These are phyloP conservation scores for Nannochloris sp. DNA, from an alignment of 139 green algal genomes.

Conservation along the genomic window DNA sequence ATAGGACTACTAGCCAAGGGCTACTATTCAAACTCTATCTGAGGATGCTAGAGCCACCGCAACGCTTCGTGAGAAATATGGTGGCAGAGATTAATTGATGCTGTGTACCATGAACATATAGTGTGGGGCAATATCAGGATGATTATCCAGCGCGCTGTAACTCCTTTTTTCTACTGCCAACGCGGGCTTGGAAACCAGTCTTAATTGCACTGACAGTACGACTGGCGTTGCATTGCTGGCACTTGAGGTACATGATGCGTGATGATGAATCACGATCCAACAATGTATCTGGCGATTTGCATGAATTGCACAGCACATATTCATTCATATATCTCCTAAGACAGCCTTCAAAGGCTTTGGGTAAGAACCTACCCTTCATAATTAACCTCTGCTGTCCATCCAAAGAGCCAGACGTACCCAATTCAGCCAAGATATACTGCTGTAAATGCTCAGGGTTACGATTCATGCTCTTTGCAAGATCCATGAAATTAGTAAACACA, in stretches of 20 bases:
- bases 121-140: neutral
- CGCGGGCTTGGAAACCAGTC: constrained; percentile 84
- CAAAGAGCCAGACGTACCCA: constrained; percentile 79
- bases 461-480: constrained; percentile 92
- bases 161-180: constrained; percentile 22
- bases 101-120: neutral
- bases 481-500: constrained; percentile 99
- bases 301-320: constrained; percentile 96
- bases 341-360: constrained; percentile 97
- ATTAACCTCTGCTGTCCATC: constrained; percentile 94
- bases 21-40: neutral
- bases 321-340: constrained; percentile 95
- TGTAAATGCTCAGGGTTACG: constrained; percentile 70
- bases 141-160: constrained; percentile 24
- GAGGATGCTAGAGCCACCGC: neutral
- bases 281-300: constrained; percentile 94
- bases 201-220: constrained; percentile 76
- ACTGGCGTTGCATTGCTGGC: constrained; percentile 74
- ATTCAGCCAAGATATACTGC: constrained; percentile 89
- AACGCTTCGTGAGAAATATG: neutral
- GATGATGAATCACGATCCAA: constrained; percentile 81
- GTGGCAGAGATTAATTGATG: neutral
- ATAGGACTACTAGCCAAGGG: neutral
- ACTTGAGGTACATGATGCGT: constrained; percentile 86
- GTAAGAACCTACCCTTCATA: constrained; percentile 95